A percentile compares a stretch with the other conserved stretches of the same genome.
These are phyloP conservation scores for Colletotrichum lupini DNA, from an alignment of 2,329 filamentous ascomycete species.

Conservation along the genomic window DNA sequence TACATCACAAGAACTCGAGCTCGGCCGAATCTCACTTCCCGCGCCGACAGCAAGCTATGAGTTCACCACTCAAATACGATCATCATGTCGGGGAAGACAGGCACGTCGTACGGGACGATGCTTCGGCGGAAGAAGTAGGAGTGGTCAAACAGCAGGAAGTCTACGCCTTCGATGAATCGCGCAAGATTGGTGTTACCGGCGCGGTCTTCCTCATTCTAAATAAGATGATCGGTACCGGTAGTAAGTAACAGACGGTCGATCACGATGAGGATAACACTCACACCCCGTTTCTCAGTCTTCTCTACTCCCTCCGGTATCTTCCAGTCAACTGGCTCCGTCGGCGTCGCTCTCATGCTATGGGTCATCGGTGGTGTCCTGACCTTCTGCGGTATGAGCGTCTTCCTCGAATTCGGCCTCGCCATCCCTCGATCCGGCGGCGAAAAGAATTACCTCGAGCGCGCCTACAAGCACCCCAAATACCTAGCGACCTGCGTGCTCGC, in stretches of 20 bases:
- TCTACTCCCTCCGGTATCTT: constrained; percentile 66
- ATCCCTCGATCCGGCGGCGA: constrained; percentile 73
- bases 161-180: constrained; percentile 51
- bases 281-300: constrained; percentile 52
- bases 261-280: constrained; percentile 11
- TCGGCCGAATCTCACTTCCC: not conserved
- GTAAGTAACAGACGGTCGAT: constrained; percentile 47
- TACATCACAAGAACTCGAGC: not conserved
- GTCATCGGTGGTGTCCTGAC: constrained; percentile 59
- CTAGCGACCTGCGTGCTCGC: constrained; percentile 69
- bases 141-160: constrained; percentile 41
- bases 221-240: constrained; percentile 69
- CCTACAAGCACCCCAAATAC: constrained; percentile 68
- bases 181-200: constrained; percentile 64
- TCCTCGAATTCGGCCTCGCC: constrained; percentile 71
- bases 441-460: constrained; percentile 75
- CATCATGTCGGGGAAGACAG: constrained; percentile 14
- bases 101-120: not conserved
- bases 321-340: constrained; percentile 62
- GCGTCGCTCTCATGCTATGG: constrained; percentile 51
- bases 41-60: not conserved
- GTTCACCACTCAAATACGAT: constrained; percentile 18
- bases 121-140: not conserved
- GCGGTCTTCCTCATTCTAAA: constrained; percentile 67
- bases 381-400: constrained; percentile 69